These are phyloP conservation scores for California macrophylla DNA, from an alignment of 441 rosid species.

Conservation along the genomic window DNA sequence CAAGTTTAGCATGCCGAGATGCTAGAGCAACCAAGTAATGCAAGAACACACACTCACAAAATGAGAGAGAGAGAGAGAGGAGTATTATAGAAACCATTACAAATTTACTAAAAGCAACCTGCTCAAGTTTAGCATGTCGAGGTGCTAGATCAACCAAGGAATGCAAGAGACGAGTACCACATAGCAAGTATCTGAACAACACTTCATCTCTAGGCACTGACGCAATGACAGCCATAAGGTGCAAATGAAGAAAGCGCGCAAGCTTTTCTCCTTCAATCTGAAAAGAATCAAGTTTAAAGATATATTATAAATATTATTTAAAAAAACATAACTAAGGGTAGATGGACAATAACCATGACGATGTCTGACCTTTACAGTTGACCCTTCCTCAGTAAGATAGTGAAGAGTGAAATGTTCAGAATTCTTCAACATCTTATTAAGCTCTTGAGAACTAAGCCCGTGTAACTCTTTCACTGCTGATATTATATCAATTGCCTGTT, in stretches of 20 bases:
- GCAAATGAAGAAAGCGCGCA: slow-evolving; percentile 66
- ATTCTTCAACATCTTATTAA: slow-evolving; percentile 58
- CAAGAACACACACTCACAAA: slow-evolving; percentile 33
- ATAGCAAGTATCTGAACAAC: slow-evolving; percentile 39
- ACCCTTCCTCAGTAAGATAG: slow-evolving; percentile 34
- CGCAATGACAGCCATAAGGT: slow-evolving; percentile 64
- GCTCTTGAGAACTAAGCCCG: slow-evolving; percentile 53
- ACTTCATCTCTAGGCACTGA: slow-evolving; percentile 46
- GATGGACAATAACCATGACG: slow-evolving; percentile 4
- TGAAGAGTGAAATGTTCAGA: slow-evolving; percentile 48
- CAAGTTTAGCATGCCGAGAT: slow-evolving; percentile 61
- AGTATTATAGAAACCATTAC: neutral
- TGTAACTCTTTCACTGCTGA: slow-evolving; percentile 67
- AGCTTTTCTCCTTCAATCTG: slow-evolving; percentile 85
- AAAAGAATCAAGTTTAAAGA: slow-evolving; percentile 21
- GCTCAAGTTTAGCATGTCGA: slow-evolving; percentile 71
- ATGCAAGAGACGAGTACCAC: slow-evolving; percentile 72
- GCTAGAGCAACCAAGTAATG: slow-evolving; percentile 72
- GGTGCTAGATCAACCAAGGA: slow-evolving; percentile 69
- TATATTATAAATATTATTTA: neutral
- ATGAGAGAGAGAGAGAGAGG: slow-evolving; percentile 1
- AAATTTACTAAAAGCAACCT: slow-evolving; percentile 37
- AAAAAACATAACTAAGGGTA: slow-evolving; percentile 4
- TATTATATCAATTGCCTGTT: slow-evolving; percentile 51
- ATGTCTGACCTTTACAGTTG: slow-evolving; percentile 42